Evolutionary conservation across 2,329 filamentous ascomycete genomes (phyloP), one percentile per base, ranked within the genome.

Genomic region (Phialocephala sp.): DNA sequence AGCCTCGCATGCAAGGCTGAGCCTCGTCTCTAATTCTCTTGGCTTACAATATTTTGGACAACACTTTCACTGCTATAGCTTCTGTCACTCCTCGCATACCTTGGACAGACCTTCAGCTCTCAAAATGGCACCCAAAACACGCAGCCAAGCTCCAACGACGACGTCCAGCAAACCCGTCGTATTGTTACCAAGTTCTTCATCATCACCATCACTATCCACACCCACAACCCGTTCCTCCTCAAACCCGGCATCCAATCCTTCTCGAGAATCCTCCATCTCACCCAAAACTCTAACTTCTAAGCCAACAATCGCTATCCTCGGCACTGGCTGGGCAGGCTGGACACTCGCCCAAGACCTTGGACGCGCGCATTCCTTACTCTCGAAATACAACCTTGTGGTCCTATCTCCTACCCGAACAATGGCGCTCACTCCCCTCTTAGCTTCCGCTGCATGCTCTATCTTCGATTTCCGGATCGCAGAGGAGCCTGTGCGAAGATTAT

Each of bases 391-490:
- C 59, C 71, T 81, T n/a, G 76, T 76, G 2, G 71, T 81, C 43
- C 78, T 82, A 20, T 81, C 80, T 0, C 80, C 80, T 0, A 66
- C 76, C 8, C 74, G 79, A 8, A 82, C 80, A 3, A 76, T 79
- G 36, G 78, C 79, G 57, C 80, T 82, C 63, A 83, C 80, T 0
- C 80, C 81, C 8, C 73, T 82, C 2, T 76, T 83, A 2, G 80
- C 80, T 12, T 80, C 77, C 41, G 80, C 80, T 22, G 80, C 81
- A 8, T 79, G 78, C 54, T 79, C 79, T 0, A 75, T 81, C 36
- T 82, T 81, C 75, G 76, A 81, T 61, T 80, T 81, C 66, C 76
- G 79, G 24, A 75, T 82, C 1, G 80, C 80, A 22, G 80, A 82
- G 68, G 80, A 82, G 68, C 79, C 80, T 0, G 71, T 82, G 6